Evolutionary conservation across 108 stramenopile species (phyloP).

Genomic region (Nannochloropsis oceanica): DNA sequence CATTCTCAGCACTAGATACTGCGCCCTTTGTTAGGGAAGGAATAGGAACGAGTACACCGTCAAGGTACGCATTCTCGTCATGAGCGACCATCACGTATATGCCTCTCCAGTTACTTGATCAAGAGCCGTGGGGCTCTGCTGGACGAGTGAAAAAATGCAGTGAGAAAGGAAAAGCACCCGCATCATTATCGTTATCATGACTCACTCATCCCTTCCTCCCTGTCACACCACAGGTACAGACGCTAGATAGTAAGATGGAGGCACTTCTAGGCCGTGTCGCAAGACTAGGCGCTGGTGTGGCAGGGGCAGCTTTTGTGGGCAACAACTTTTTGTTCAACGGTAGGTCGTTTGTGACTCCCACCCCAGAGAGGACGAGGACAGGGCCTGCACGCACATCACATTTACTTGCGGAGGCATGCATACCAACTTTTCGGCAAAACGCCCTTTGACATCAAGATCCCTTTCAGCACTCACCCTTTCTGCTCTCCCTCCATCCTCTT

Average conservation of each 20-base stretch:
- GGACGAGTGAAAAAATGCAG: too few relatives aligned
- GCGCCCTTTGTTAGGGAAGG: too few relatives aligned
- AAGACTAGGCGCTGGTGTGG: neutral
- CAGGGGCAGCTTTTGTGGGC: neutral
- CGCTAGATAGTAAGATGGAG: neutral
- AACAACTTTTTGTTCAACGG: neutral
- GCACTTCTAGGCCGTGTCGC: neutral
- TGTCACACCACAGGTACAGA: neutral
- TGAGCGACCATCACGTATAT: too few relatives aligned
- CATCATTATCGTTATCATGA: neutral
- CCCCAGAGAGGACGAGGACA: neutral
- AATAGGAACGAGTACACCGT: too few relatives aligned
- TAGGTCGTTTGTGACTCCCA: neutral
- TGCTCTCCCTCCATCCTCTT: neutral
- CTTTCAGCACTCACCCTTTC: neutral
- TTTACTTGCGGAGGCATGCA: neutral
- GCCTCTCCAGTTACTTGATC: too few relatives aligned
- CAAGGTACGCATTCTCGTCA: too few relatives aligned
- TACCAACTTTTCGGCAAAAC: neutral
- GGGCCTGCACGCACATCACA: too few relatives aligned
- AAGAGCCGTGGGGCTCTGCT: too few relatives aligned
- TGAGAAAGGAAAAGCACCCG: too few relatives aligned
- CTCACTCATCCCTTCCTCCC: neutral
- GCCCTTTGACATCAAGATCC: neutral
- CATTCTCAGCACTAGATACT: too few relatives aligned